A percentile compares a stretch with the other conserved stretches of the same genome.
These are phyloP conservation scores for Thelonectria blattea DNA, from an alignment of 2,329 filamentous ascomycete species.

Conservation along the genomic window DNA sequence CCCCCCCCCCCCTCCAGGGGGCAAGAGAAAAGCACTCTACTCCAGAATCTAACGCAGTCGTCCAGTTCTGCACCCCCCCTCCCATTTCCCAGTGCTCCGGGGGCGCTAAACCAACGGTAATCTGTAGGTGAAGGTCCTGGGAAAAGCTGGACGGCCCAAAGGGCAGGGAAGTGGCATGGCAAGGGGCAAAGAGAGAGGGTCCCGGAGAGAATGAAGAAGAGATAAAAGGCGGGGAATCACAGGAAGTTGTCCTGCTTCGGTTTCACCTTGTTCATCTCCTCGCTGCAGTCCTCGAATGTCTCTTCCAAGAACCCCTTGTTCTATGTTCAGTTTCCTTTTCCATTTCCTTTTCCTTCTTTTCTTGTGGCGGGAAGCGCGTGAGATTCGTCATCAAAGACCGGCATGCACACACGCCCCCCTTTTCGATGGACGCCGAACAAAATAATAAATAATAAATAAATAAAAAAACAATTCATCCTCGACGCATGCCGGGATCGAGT, in stretches of 20 bases:
- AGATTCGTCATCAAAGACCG: slow-evolving; percentile 3
- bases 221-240: neutral
- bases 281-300: slow-evolving; percentile 1
- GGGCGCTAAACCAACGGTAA: neutral
- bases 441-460: neutral
- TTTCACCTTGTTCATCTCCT: neutral
- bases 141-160: no score
- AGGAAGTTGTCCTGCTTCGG: neutral
- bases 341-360: neutral
- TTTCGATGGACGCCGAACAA: neutral
- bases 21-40: slow-evolving; percentile 14
- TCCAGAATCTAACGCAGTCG: slow-evolving; percentile 28
- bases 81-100: slow-evolving; percentile 24
- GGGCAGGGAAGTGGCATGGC: slow-evolving; percentile 3
- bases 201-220: neutral
- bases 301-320: slow-evolving; percentile 10
- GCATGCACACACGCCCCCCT: neutral
- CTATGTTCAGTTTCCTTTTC: neutral
- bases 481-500: slow-evolving; percentile 12
- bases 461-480: slow-evolving; percentile 3
- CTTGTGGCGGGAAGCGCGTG: slow-evolving; percentile 13
- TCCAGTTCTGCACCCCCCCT: slow-evolving; percentile 20
- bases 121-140: neutral
- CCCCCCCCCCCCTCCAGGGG: neutral
- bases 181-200: slow-evolving; percentile 9